Conservation (phyloP, 1,139 yeast species). For the Eremothecium coryli region DNA sequence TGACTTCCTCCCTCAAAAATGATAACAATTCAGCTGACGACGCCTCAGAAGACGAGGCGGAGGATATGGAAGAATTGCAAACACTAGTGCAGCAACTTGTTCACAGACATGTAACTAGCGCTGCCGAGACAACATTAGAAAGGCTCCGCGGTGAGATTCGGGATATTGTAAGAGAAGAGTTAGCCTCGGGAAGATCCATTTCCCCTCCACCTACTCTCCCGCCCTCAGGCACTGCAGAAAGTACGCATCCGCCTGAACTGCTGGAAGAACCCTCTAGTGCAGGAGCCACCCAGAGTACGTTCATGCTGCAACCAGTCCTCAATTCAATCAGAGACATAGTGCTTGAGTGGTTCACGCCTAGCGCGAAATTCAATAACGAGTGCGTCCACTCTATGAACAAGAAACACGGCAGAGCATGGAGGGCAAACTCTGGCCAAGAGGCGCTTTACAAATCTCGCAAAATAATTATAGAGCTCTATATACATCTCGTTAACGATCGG, state of each 20-base stretch:
- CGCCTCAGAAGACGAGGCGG: constrained; percentile 8
- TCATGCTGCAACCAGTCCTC: constrained; percentile 1
- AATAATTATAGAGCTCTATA: constrained; percentile 26
- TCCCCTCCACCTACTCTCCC: not conserved
- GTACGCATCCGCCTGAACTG: not conserved
- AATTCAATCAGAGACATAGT: constrained; percentile 21
- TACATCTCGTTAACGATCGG: constrained; percentile 22
- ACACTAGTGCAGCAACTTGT: constrained; percentile 25
- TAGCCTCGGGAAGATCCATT: not conserved
- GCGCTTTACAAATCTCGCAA: constrained; percentile 24
- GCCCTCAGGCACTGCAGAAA: not conserved
- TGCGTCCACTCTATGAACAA: constrained; percentile 30
- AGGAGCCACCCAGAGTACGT: not conserved
- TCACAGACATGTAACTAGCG: constrained; percentile 15
- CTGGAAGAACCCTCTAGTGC: not conserved
- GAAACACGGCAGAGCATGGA: constrained; percentile 23
- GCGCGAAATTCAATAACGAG: constrained; percentile 20
- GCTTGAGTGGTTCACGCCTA: constrained; percentile 30
- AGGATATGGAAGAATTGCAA: constrained; percentile 20
- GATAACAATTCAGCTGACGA: not conserved
- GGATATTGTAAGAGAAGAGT: constrained; percentile 1
- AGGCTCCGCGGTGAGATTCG: not conserved
- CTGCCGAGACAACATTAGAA: constrained; percentile 3
- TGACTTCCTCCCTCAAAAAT: not conserved
- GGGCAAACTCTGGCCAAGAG: constrained; percentile 8